phyloP scores from a whole-genome alignment of 192 early-diverging fungal genomes.

The Podila minutissima region DNA sequence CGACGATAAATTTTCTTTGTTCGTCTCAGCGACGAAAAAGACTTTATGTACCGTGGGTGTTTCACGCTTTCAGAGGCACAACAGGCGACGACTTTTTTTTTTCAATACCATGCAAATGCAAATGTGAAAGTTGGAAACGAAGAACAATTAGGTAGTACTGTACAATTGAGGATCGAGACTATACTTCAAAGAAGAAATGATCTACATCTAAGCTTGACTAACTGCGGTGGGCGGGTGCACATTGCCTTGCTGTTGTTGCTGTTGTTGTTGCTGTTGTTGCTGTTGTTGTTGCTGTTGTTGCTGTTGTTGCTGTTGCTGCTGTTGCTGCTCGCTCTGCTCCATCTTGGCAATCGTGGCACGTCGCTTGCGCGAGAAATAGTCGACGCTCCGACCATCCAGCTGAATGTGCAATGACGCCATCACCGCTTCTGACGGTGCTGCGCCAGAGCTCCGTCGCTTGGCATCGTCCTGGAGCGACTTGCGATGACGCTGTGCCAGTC shows the following conservation, averaged over 20 bases:
- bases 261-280: background rate
- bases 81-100: too few relatives aligned
- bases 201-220: too few relatives aligned
- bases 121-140: too few relatives aligned
- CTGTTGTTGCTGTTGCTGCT: constrained; percentile 12
- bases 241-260: background rate
- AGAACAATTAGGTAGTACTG: too few relatives aligned
- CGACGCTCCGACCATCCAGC: constrained; percentile 44
- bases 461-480: background rate
- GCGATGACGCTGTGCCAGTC: background rate
- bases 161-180: too few relatives aligned
- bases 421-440: constrained; percentile 38
- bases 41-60: too few relatives aligned
- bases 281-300: background rate
- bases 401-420: constrained; percentile 52
- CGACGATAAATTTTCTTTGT: background rate
- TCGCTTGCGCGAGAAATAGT: constrained; percentile 45
- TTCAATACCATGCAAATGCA: too few relatives aligned
- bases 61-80: too few relatives aligned
- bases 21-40: background rate
- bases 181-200: too few relatives aligned
- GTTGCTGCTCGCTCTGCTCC: constrained; percentile 34
- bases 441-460: constrained; percentile 20
- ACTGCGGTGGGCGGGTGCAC: too few relatives aligned
- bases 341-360: constrained; percentile 50